A percentile compares a stretch with the other conserved stretches of the same genome.
Evolutionary conservation across 163 green algal species (phyloP).

Genomic region (Scenedesmus sp.): DNA sequence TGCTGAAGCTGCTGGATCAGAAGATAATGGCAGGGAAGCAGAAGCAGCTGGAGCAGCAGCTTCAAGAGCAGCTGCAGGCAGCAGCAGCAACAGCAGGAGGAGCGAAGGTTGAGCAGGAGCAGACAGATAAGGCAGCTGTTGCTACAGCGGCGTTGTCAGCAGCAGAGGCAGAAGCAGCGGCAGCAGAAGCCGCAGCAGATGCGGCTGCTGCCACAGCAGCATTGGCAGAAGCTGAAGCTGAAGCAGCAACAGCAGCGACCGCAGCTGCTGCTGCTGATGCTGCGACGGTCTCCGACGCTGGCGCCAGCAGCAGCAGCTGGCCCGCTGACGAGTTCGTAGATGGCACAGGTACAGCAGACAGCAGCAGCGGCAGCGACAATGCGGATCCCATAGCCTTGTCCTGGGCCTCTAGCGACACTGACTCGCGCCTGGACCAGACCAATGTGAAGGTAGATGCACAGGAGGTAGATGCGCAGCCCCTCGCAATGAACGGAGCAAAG

Average conservation of each 20-base stretch:
- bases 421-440: constrained; percentile 16
- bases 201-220: not conserved
- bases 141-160: not conserved
- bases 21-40: not conserved
- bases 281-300: not conserved
- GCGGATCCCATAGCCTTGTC: not conserved
- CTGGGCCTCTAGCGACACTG: not conserved
- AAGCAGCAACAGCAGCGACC: not conserved
- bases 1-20: not conserved
- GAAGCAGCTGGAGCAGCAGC: not conserved
- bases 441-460: not conserved
- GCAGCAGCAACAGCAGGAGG: not conserved
- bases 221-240: not conserved
- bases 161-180: constrained; percentile 5
- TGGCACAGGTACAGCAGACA: constrained; percentile 1
- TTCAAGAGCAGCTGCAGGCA: not conserved
- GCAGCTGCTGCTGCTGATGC: not conserved
- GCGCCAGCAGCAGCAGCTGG: not conserved
- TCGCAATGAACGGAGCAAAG: not conserved
- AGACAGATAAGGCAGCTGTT: not conserved
- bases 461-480: not conserved
- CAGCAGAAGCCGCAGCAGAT: not conserved
- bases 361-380: constrained; percentile 3
- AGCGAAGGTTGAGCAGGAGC: not conserved
- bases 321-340: constrained; percentile 29